Conservation (phyloP, 2,329 filamentous ascomycete species). For the Penicillium sp. region DNA sequence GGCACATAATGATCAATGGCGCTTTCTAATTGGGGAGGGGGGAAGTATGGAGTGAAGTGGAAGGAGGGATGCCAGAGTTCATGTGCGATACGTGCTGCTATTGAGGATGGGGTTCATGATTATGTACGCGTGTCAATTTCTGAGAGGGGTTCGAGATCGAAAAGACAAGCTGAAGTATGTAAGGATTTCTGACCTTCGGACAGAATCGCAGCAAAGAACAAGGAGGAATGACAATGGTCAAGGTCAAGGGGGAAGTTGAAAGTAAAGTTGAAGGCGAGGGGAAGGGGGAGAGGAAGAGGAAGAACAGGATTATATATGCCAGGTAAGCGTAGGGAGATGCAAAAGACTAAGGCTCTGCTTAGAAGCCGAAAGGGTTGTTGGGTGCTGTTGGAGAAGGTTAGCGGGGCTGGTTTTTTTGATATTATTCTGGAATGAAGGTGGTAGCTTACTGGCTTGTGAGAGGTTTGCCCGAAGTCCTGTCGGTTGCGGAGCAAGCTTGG, state of each 20-base stretch:
- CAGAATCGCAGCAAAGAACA: slow-evolving; percentile 4
- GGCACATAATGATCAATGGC: no score
- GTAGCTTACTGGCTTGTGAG: slow-evolving; percentile 87
- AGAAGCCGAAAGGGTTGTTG: slow-evolving; percentile 73
- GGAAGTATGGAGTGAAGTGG: no score
- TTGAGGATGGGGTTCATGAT: slow-evolving; percentile 17
- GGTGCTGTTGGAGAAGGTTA: slow-evolving; percentile 56
- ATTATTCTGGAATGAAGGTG: not conserved
- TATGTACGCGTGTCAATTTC: slow-evolving; percentile 30
- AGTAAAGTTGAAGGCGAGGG: no score
- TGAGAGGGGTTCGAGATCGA: slow-evolving; percentile 8
- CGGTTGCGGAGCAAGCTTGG: slow-evolving; percentile 80
- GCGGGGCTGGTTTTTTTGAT: slow-evolving; percentile 1
- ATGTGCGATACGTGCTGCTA: slow-evolving; percentile 20
- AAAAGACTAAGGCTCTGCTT: slow-evolving; percentile 25
- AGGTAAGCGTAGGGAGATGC: slow-evolving; percentile 6
- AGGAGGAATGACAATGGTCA: slow-evolving; percentile 6
- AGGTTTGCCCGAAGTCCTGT: slow-evolving; percentile 91
- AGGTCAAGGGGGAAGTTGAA: no score
- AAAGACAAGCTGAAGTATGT: slow-evolving; percentile 23
- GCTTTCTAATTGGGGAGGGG: no score
- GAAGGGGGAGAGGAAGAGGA: not conserved
- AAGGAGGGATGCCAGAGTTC: slow-evolving; percentile 11
- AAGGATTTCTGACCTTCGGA: slow-evolving; percentile 2
- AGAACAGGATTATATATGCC: slow-evolving; percentile 34